Conservation (phyloP, 768 basidiomycete species). For the Clitopilus hobsonii region DNA sequence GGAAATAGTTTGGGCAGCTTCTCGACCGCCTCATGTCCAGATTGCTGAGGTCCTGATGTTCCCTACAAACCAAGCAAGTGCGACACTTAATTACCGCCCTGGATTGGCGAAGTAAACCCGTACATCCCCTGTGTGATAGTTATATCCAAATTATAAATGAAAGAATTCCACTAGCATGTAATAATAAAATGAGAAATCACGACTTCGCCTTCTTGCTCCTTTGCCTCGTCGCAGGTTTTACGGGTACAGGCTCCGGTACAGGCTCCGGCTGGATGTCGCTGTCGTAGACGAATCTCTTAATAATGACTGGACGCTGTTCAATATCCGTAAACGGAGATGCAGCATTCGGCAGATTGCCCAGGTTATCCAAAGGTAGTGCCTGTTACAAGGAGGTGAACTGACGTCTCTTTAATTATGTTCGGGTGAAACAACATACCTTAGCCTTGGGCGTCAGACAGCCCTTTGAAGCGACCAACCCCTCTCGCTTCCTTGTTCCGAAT, state of each 20-base stretch:
- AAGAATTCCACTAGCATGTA: constrained; percentile 3
- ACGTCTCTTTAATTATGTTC: neutral
- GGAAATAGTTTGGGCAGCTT: constrained; percentile 96
- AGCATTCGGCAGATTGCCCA: constrained; percentile 66
- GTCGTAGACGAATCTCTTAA: constrained; percentile 81
- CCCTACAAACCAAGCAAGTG: constrained; percentile 76
- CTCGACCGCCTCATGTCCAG: constrained; percentile 89
- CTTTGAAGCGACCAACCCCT: constrained; percentile 37
- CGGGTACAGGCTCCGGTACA: constrained; percentile 20
- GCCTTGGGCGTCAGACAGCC: constrained; percentile 66
- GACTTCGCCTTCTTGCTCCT: constrained; percentile 39
- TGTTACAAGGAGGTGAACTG: constrained; percentile 21
- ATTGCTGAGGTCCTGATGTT: constrained; percentile 77
- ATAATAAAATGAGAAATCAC: neutral
- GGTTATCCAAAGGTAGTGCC: constrained; percentile 59
- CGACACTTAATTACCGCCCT: constrained; percentile 56
- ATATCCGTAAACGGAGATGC: constrained; percentile 54
- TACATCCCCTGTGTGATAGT: constrained; percentile 12
- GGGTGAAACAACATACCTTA: constrained; percentile 44
- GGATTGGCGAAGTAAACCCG: constrained; percentile 16
- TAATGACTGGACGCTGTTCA: constrained; percentile 57
- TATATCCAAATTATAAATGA: constrained; percentile 12
- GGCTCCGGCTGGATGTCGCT: constrained; percentile 50
- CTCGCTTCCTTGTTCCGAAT: constrained; percentile 38
- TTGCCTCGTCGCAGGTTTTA: constrained; percentile 51